These are phyloP conservation scores for Plasmodium chabaudi DNA, from an alignment of 169 alveolate genomes.

Conservation along the genomic window DNA sequence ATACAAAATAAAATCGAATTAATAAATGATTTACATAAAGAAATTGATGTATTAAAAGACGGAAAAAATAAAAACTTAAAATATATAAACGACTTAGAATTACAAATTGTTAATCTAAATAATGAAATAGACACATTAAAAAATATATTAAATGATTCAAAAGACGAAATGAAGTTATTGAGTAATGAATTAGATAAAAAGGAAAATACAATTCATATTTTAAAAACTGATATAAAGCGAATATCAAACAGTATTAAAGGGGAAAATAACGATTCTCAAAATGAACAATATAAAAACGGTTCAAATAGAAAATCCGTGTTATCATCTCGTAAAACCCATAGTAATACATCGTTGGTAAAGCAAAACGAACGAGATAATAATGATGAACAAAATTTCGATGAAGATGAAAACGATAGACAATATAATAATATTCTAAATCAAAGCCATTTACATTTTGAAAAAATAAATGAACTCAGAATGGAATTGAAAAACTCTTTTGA, in stretches of 20 bases:
- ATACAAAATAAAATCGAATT: constrained; percentile 36
- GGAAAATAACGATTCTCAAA: neutral
- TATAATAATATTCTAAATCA: constrained; percentile 4
- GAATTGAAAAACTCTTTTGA: constrained; percentile 52
- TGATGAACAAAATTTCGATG: neutral
- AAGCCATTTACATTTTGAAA: constrained; percentile 30
- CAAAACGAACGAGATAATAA: neutral
- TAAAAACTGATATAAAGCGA: constrained; percentile 4
- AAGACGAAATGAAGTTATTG: constrained; percentile 38
- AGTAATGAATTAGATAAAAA: constrained; percentile 22
- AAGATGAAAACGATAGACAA: neutral
- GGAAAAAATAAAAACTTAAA: constrained; percentile 16
- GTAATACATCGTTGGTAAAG: no score
- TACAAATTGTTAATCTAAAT: constrained; percentile 39
- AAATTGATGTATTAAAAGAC: constrained; percentile 18
- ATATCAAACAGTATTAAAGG: neutral
- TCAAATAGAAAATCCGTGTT: neutral
- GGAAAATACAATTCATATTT: constrained; percentile 19
- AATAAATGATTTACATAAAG: constrained; percentile 27
- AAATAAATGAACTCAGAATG: constrained; percentile 49
- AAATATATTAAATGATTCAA: constrained; percentile 32
- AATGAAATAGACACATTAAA: constrained; percentile 62
- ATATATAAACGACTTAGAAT: constrained; percentile 47
- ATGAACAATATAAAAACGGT: neutral
- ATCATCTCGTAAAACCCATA: no score